phyloP scores from a whole-genome alignment of 1,284 basidiomycete species.

The Garcileccinum viscosum region DNA sequence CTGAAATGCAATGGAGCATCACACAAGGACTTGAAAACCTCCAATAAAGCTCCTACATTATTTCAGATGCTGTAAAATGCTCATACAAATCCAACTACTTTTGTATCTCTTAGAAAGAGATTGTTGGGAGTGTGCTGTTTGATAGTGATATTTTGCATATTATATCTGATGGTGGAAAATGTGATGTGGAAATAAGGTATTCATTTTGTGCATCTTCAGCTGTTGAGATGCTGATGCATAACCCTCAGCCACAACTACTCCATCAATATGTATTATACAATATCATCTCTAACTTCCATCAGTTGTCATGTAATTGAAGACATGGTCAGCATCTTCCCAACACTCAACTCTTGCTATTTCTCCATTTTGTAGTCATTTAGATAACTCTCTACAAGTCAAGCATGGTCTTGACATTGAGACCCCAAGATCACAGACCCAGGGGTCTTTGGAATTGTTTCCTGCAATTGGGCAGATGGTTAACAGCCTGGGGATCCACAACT shows the following conservation, averaged over 20 bases:
- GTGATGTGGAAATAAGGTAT: conserved; percentile 17
- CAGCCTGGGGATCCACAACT: conserved; percentile 4
- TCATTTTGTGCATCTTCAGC: background rate
- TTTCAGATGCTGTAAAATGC: conserved; percentile 12
- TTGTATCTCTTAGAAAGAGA: background rate
- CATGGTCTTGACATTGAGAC: background rate
- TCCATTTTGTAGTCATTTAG: background rate
- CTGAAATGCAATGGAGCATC: conserved; percentile 34
- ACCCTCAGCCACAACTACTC: conserved; percentile 11
- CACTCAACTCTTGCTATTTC: background rate
- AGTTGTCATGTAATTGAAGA: conserved; percentile 25
- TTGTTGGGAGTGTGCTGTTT: conserved; percentile 11
- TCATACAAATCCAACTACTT: conserved; percentile 4
- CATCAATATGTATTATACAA: background rate
- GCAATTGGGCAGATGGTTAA: background rate
- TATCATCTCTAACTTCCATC: conserved; percentile 27
- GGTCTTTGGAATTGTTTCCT: background rate
- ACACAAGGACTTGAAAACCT: conserved; percentile 1
- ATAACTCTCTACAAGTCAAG: background rate
- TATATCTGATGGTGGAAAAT: conserved; percentile 11
- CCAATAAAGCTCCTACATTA: conserved; percentile 30
- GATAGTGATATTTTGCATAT: conserved; percentile 29
- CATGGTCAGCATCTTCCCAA: conserved; percentile 5
- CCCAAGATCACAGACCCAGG: background rate
- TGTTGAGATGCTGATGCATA: background rate